These are phyloP conservation scores for Capniomyces stellatus DNA, from an alignment of 371 early-diverging fungal genomes.

Conservation along the genomic window DNA sequence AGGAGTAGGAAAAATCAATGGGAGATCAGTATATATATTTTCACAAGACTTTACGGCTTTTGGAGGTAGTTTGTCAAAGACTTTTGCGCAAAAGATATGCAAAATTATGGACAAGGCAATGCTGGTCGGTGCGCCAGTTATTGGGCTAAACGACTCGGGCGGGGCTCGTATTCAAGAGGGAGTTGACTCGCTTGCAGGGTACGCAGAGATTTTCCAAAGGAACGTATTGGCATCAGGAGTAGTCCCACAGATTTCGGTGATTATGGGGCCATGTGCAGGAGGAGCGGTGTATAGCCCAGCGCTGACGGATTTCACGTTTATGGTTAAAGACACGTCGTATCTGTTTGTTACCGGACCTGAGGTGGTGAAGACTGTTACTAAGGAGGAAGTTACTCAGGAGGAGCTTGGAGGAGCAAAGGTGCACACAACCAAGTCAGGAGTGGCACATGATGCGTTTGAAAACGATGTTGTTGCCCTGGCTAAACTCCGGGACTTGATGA, in stretches of 20 bases:
- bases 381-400: slow-evolving; percentile 89
- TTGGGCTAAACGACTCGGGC: slow-evolving; percentile 92
- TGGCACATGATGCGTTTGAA: slow-evolving; percentile 80
- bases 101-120: slow-evolving; percentile 94
- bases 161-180: slow-evolving; percentile 97
- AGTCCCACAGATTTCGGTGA: slow-evolving; percentile 84
- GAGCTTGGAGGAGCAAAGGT: slow-evolving; percentile 85
- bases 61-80: slow-evolving; percentile 79
- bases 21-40: slow-evolving; percentile 80
- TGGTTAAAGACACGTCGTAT: slow-evolving; percentile 91
- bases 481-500: slow-evolving; percentile 64
- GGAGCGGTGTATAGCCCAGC: slow-evolving; percentile 96
- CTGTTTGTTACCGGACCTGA: slow-evolving; percentile 96
- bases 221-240: slow-evolving; percentile 89
- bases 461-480: slow-evolving; percentile 91
- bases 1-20: slow-evolving; percentile 85
- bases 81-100: slow-evolving; percentile 81
- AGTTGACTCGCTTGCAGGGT: slow-evolving; percentile 88
- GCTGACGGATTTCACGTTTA: slow-evolving; percentile 88
- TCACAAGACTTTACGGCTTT: slow-evolving; percentile 88
- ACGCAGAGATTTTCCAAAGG: slow-evolving; percentile 89
- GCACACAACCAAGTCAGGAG: slow-evolving; percentile 78
- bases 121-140: slow-evolving; percentile 82
- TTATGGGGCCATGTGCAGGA: slow-evolving; percentile 97
- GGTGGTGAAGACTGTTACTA: slow-evolving; percentile 89